Base-by-base conservation (phyloP, 75 land plant genomes). In the Pseudotsuga menziesii region DNA sequence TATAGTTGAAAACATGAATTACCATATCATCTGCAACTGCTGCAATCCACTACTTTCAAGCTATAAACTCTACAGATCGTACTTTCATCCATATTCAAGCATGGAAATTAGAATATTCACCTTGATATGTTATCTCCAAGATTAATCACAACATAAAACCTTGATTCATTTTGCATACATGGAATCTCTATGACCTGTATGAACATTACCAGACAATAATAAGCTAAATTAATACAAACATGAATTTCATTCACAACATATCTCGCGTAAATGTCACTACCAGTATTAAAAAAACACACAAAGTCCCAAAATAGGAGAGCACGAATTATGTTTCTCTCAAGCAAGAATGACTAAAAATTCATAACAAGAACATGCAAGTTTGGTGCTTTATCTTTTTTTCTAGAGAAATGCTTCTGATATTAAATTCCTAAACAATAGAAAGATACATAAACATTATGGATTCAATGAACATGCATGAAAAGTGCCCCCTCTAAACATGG, bases 181-280 rank as follows among this genome's bases (percentile, higher is more conserved):
- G 89, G 89, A 57, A 87, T 77, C 56, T 87, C 89, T 15, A 87
- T 87, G 69, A 87, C 83, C 88, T 86, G 85, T 48, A 48, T 8
- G 52, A 48, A 48, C 52, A 48, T 48, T 48, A 48, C 52, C 8
- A 48, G 52, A 48, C 52, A 48, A 48, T 48, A 48, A 48, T 48
- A 48, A 48, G 52, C 52, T 48, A 0, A 0, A 48, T 0, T 48
- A 48, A 0, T 0, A 48, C 11, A 58, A 64, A 29, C 20, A 61
- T 29, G 5, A 70, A 70, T 70, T 59, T 22, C 17, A 5, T 17
- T 59, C 61, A 20, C 19, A 22, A 0, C 19, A 59, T 19, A 59
- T 59, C 6, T 25, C 8, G 2, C 63, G 25, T 61, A 22, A 48
- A 48, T 61, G 11, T 61, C 25, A 20, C 25, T 61, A 25, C 52